Percentiles rank a stretch among this genome's conserved stretches.
phyloP scores from a whole-genome alignment of 257 asterid species.

The Linaria vulgaris region DNA sequence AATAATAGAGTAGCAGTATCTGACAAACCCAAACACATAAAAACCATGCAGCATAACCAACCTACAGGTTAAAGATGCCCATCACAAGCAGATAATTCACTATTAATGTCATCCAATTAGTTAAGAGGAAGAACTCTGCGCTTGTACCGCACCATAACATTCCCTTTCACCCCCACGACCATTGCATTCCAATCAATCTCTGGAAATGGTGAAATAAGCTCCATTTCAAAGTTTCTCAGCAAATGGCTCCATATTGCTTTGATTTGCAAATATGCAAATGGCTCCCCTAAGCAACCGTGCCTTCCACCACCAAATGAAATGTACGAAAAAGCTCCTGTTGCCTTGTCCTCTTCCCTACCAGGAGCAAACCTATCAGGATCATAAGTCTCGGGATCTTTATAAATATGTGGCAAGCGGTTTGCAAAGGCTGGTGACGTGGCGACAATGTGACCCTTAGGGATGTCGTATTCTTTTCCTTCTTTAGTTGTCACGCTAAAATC shows the following conservation, averaged over 20 bases:
- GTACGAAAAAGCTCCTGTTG: constrained; percentile 86
- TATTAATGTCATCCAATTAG: constrained; percentile 13
- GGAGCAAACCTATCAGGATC: constrained; percentile 88
- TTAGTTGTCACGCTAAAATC: constrained; percentile 73
- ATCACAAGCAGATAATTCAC: background rate
- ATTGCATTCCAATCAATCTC: constrained; percentile 65
- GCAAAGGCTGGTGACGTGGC: constrained; percentile 64
- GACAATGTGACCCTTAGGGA: constrained; percentile 60
- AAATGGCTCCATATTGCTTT: constrained; percentile 96
- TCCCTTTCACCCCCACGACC: constrained; percentile 63
- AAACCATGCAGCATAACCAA: background rate
- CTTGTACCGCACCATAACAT: constrained; percentile 56
- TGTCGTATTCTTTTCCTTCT: constrained; percentile 78
- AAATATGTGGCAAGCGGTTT: constrained; percentile 61
- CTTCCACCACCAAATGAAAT: constrained; percentile 95
- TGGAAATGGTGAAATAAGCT: constrained; percentile 39
- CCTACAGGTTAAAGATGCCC: constrained; percentile 20
- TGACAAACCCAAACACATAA: constrained; percentile 1
- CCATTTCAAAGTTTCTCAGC: constrained; percentile 79
- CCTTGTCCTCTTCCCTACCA: constrained; percentile 93
- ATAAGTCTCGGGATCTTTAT: constrained; percentile 64
- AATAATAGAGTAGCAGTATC: background rate
- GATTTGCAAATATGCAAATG: constrained; percentile 91
- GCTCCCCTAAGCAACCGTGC: constrained; percentile 96
- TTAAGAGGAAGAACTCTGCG: constrained; percentile 35